Conservation (phyloP, 2,329 filamentous ascomycete species). For the Beauveria rudraprayagi region DNA sequence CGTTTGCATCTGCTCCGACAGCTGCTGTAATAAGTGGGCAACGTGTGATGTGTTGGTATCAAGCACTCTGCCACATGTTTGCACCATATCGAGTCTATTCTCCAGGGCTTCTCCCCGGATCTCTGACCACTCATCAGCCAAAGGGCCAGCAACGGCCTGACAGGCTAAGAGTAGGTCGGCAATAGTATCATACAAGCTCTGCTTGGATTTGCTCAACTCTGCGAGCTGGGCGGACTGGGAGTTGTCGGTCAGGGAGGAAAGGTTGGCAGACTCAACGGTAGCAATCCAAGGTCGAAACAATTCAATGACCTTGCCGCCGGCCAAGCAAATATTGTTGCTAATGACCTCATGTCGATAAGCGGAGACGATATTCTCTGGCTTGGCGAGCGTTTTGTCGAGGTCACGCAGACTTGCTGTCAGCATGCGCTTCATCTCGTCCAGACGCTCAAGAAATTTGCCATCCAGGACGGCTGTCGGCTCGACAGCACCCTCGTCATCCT, state of each 20-base stretch:
- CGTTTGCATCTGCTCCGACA: conserved; percentile 71
- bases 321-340: conserved; percentile 72
- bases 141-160: conserved; percentile 81
- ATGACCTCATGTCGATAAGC: conserved; percentile 70
- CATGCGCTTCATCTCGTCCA: conserved; percentile 79
- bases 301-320: conserved; percentile 74
- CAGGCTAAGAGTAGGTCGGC: conserved; percentile 82
- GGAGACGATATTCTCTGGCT: conserved; percentile 75
- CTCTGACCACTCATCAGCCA: conserved; percentile 94
- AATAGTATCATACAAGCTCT: conserved; percentile 86
- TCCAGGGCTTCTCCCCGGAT: conserved; percentile 85
- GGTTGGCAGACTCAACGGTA: conserved; percentile 83
- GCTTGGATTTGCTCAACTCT: conserved; percentile 86
- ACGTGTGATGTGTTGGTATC: conserved; percentile 84
- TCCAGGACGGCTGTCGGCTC: conserved; percentile 73
- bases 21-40: conserved; percentile 75
- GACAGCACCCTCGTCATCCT: conserved; percentile 64
- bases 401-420: conserved; percentile 80
- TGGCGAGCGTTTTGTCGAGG: conserved; percentile 72
- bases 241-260: conserved; percentile 67
- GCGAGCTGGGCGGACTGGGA: conserved; percentile 78
- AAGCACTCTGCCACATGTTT: conserved; percentile 67
- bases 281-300: conserved; percentile 85
- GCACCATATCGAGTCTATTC: conserved; percentile 73
- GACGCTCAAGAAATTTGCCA: conserved; percentile 65